Conservation (phyloP, 2,329 filamentous ascomycete species). For the Pseudopithomyces maydicus region DNA sequence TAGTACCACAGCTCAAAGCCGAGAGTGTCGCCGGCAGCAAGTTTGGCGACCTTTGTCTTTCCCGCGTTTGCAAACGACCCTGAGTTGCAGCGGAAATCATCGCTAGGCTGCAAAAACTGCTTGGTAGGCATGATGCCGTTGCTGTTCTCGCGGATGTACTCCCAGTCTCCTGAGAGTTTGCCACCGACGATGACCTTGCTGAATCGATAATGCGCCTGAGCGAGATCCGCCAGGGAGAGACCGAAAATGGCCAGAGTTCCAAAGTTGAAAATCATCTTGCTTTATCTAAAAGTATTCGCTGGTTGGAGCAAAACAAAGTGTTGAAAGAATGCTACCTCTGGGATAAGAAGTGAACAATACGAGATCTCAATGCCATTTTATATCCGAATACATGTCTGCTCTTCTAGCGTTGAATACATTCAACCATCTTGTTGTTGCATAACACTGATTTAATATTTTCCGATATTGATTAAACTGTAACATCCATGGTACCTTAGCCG, state of each 20-base stretch:
- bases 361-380: too few species aligned
- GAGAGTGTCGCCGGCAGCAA: background rate
- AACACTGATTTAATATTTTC: too few species aligned
- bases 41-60: background rate
- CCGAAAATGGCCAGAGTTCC: background rate
- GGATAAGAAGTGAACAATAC: too few species aligned
- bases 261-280: too few species aligned
- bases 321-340: too few species aligned
- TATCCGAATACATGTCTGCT: too few species aligned
- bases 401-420: too few species aligned
- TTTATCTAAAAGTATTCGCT: too few species aligned
- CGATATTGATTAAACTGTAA: too few species aligned
- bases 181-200: background rate
- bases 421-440: too few species aligned
- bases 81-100: slow-evolving; percentile 2
- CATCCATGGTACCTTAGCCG: too few species aligned
- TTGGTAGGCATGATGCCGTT: slow-evolving; percentile 1
- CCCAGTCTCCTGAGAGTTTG: background rate
- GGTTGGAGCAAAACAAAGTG: too few species aligned
- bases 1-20: background rate
- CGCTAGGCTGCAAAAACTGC: background rate
- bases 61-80: background rate
- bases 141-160: slow-evolving; percentile 1
- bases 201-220: background rate
- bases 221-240: background rate